Evolutionary conservation across 257 asterid genomes (phyloP).

Genomic region (Lycium ferocissimum): DNA sequence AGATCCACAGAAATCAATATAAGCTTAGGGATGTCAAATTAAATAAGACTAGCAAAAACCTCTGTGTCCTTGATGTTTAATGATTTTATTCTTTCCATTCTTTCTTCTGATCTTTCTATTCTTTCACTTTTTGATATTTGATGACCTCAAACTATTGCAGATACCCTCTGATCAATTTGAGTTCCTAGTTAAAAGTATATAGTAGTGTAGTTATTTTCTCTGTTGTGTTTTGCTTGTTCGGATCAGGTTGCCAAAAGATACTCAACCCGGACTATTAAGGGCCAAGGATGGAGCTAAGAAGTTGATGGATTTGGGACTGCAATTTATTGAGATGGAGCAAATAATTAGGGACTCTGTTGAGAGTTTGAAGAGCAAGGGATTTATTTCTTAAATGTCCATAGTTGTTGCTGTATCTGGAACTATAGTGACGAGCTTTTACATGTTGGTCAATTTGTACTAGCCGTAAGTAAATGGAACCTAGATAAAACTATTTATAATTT

Average conservation of each 20-base stretch:
- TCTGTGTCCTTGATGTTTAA: background rate
- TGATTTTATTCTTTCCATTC: background rate
- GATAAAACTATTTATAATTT: background rate
- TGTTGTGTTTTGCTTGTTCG: background rate
- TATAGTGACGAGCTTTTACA: background rate
- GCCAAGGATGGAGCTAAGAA: slow-evolving; percentile 67
- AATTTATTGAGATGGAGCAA: slow-evolving; percentile 76
- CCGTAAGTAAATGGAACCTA: background rate
- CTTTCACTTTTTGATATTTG: background rate
- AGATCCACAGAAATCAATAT: too few relatives aligned
- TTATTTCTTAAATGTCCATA: slow-evolving; percentile 47
- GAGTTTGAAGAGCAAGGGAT: slow-evolving; percentile 72
- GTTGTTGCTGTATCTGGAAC: background rate
- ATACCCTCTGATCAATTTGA: background rate
- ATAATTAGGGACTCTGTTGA: slow-evolving; percentile 77
- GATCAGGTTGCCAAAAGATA: slow-evolving; percentile 74
- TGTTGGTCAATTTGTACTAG: background rate
- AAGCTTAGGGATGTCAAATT: background rate
- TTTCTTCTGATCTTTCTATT: background rate
- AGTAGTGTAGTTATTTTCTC: background rate
- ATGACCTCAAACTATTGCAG: background rate
- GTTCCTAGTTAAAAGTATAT: background rate
- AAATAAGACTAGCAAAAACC: background rate
- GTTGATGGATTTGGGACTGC: slow-evolving; percentile 72
- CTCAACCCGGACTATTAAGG: slow-evolving; percentile 75